phyloP scores from a whole-genome alignment of 1,139 yeast species.

The Sugiyamaella japonica region DNA sequence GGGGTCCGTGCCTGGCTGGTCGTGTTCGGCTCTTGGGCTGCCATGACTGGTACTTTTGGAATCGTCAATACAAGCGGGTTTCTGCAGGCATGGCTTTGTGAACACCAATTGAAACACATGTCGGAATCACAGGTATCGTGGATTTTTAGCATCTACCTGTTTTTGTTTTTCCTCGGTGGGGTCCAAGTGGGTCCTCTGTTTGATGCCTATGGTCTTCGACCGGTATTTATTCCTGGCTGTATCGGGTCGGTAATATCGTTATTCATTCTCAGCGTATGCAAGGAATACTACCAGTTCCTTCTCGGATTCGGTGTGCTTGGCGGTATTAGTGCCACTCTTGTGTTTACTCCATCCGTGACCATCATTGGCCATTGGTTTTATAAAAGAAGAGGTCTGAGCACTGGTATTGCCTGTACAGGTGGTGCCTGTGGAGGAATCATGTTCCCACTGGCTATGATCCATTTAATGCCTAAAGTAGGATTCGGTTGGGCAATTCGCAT shows the following conservation, averaged over 20 bases:
- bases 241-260: slow-evolving; percentile 50
- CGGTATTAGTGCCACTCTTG: slow-evolving; percentile 58
- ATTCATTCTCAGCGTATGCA: slow-evolving; percentile 55
- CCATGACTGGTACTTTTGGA: slow-evolving; percentile 62
- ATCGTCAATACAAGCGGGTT: slow-evolving; percentile 60
- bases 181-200: slow-evolving; percentile 62
- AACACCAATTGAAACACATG: slow-evolving; percentile 48
- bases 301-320: slow-evolving; percentile 56
- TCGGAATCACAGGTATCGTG: slow-evolving; percentile 55
- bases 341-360: slow-evolving; percentile 61
- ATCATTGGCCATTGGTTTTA: slow-evolving; percentile 64
- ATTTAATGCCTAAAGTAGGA: slow-evolving; percentile 50
- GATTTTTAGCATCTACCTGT: slow-evolving; percentile 61
- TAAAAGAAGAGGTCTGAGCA: slow-evolving; percentile 54
- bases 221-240: slow-evolving; percentile 46
- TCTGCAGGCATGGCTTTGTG: slow-evolving; percentile 56
- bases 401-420: slow-evolving; percentile 60
- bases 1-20: slow-evolving; percentile 58
- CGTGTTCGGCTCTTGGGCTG: slow-evolving; percentile 60
- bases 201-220: slow-evolving; percentile 45
- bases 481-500: slow-evolving; percentile 63
- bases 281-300: slow-evolving; percentile 56
- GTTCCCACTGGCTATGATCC: slow-evolving; percentile 56
- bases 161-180: slow-evolving; percentile 58
- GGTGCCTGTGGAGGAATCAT: slow-evolving; percentile 64